These are phyloP conservation scores for Oryza officinalis DNA, from an alignment of 176 grass and related monocot species.

Conservation along the genomic window DNA sequence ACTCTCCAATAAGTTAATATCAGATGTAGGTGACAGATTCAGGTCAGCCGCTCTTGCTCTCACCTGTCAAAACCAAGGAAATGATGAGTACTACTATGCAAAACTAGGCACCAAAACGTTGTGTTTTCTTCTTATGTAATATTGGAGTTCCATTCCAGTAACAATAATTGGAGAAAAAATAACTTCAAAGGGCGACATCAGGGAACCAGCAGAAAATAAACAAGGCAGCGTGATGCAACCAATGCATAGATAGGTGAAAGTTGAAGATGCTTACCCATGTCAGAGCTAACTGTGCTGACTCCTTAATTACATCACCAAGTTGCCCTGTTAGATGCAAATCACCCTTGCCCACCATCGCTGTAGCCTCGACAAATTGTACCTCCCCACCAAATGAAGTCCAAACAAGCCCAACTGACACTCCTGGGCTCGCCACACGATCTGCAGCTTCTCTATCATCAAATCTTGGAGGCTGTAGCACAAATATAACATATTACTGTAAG, in stretches of 20 bases:
- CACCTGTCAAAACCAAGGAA: conserved; percentile 61
- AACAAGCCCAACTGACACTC: conserved; percentile 88
- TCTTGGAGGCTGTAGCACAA: conserved; percentile 74
- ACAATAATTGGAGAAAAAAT: conserved; percentile 4
- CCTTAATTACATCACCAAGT: conserved; percentile 99
- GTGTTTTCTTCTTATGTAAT: not conserved
- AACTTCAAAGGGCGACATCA: conserved; percentile 1
- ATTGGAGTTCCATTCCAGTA: not conserved
- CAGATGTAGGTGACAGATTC: conserved; percentile 62
- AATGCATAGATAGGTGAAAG: conserved; percentile 24
- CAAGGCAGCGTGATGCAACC: not conserved
- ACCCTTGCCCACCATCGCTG: conserved; percentile 90
- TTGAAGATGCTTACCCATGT: conserved; percentile 74
- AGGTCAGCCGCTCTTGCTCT: conserved; percentile 88
- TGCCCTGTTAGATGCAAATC: conserved; percentile 98
- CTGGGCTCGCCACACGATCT: conserved; percentile 83
- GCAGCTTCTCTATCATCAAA: conserved; percentile 90
- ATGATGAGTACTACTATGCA: not conserved
- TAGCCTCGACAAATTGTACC: conserved; percentile 95
- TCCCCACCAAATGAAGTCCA: conserved; percentile 97
- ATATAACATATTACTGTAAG: conserved; percentile 20
- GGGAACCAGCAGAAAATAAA: conserved; percentile 15
- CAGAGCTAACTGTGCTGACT: conserved; percentile 95
- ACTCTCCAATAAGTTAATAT: conserved; percentile 78
- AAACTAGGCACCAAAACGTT: not conserved